Percentiles rank a stretch among this genome's conserved stretches.
phyloP scores from a whole-genome alignment of 352 stramenopile species.

The Globisporangium orthogonon region DNA sequence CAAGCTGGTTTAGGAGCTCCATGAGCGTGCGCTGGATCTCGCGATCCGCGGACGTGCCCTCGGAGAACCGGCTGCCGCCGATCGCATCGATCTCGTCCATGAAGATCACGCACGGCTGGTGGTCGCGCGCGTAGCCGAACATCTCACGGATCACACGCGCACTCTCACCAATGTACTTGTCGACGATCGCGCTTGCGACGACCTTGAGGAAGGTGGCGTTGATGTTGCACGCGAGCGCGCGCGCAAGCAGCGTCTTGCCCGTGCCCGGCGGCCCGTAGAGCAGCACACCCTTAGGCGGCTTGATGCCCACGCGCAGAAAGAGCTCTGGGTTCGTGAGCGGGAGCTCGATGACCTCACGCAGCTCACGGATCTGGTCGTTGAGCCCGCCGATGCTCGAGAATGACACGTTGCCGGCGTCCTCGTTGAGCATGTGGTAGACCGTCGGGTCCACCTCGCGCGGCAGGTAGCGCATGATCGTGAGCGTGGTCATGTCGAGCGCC shows the following conservation, averaged over 20 bases:
- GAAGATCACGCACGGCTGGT: conserved; percentile 99
- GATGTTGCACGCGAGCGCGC: conserved; percentile 98
- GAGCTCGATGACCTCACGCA: conserved; percentile 96
- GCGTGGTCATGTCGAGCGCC: conserved; percentile 99
- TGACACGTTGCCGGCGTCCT: conserved; percentile 95
- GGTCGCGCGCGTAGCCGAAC: conserved; percentile 96
- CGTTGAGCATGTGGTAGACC: conserved; percentile 99
- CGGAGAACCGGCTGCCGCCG: conserved; percentile 95
- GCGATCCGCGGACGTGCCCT: conserved; percentile 94
- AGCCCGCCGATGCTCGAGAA: conserved; percentile 98
- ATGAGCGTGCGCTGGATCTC: conserved; percentile 99
- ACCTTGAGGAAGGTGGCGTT: conserved; percentile 99
- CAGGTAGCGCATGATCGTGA: conserved; percentile 99
- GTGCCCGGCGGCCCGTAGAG: conserved; percentile 98
- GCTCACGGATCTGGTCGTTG: conserved; percentile 98
- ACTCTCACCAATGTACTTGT: conserved; percentile 99
- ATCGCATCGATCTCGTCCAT: conserved; percentile 99
- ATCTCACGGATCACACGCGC: conserved; percentile 99
- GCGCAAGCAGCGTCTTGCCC: conserved; percentile 98
- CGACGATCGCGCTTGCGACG: conserved; percentile 98
- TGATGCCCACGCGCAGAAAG: conserved; percentile 98
- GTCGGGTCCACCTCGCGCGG: conserved; percentile 98
- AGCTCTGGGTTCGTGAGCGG: conserved; percentile 99
- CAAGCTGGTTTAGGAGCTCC: conserved; percentile 99
- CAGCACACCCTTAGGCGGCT: conserved; percentile 96